Conservation (phyloP, 768 basidiomycete genomes). For the Podaxis rugospora region DNA sequence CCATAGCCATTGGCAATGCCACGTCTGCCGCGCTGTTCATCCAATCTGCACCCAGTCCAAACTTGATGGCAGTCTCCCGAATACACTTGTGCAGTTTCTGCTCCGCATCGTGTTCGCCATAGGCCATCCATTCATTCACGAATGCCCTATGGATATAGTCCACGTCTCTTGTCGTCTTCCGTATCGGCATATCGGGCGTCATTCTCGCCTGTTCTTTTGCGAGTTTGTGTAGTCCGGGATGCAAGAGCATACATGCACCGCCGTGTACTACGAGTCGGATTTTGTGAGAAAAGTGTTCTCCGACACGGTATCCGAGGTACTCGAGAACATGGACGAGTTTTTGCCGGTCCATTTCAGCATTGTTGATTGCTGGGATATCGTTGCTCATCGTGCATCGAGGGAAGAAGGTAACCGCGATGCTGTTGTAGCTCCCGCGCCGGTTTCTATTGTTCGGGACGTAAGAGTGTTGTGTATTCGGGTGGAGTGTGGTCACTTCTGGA, state of each 20-base stretch:
- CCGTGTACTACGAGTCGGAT: constrained; percentile 67
- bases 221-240: constrained; percentile 35
- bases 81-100: constrained; percentile 56
- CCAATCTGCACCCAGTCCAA: constrained; percentile 61
- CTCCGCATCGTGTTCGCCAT: constrained; percentile 48
- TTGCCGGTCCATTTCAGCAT: constrained; percentile 34
- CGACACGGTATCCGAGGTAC: constrained; percentile 45
- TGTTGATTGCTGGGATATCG: constrained; percentile 27
- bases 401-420: not conserved
- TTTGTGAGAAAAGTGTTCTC: constrained; percentile 40
- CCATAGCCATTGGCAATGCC: constrained; percentile 59
- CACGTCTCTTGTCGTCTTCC: constrained; percentile 59
- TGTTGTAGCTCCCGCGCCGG: not conserved
- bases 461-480: not conserved
- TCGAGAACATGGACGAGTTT: constrained; percentile 43
- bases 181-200: constrained; percentile 28
- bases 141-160: constrained; percentile 67
- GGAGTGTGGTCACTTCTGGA: not conserved
- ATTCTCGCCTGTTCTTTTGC: constrained; percentile 24
- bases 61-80: constrained; percentile 42
- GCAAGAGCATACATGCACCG: constrained; percentile 71
- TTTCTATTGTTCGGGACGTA: not conserved
- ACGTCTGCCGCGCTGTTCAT: constrained; percentile 76
- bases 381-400: not conserved
- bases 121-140: constrained; percentile 42